These are phyloP conservation scores for Fusarium denticulatum DNA, from an alignment of 2,329 filamentous ascomycete genomes.

Conservation along the genomic window DNA sequence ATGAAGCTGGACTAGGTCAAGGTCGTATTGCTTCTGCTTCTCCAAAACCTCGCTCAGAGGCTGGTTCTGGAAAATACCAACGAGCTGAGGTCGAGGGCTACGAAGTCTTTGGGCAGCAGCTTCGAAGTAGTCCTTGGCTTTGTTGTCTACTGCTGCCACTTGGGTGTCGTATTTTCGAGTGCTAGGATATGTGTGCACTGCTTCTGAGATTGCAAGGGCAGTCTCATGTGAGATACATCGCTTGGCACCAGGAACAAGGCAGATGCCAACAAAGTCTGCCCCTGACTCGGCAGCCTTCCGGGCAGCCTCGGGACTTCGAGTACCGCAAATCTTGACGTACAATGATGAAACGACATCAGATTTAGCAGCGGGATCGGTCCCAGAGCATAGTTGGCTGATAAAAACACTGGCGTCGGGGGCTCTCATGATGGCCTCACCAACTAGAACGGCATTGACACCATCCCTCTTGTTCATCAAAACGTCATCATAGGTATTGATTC, in stretches of 20 bases:
- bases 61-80: slow-evolving; percentile 95
- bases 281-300: slow-evolving; percentile 83
- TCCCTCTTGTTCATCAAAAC: slow-evolving; percentile 88
- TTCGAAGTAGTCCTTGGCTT: slow-evolving; percentile 77
- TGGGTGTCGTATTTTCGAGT: slow-evolving; percentile 49
- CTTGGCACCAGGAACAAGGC: slow-evolving; percentile 83
- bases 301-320: slow-evolving; percentile 83
- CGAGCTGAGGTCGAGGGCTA: slow-evolving; percentile 75
- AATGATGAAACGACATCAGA: slow-evolving; percentile 57
- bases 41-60: slow-evolving; percentile 83
- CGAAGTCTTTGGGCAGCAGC: slow-evolving; percentile 59
- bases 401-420: slow-evolving; percentile 84
- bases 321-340: slow-evolving; percentile 95
- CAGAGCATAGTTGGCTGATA: slow-evolving; percentile 83
- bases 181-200: slow-evolving; percentile 75
- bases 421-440: slow-evolving; percentile 96
- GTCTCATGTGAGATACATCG: slow-evolving; percentile 82
- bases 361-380: slow-evolving; percentile 51
- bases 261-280: slow-evolving; percentile 93
- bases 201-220: slow-evolving; percentile 81
- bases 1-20: slow-evolving; percentile 94
- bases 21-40: slow-evolving; percentile 76
- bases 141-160: slow-evolving; percentile 40
- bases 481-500: slow-evolving; percentile 89
- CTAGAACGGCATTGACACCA: slow-evolving; percentile 90